phyloP scores from a whole-genome alignment of 75 land plant species.

The Pinus tabuliformis region DNA sequence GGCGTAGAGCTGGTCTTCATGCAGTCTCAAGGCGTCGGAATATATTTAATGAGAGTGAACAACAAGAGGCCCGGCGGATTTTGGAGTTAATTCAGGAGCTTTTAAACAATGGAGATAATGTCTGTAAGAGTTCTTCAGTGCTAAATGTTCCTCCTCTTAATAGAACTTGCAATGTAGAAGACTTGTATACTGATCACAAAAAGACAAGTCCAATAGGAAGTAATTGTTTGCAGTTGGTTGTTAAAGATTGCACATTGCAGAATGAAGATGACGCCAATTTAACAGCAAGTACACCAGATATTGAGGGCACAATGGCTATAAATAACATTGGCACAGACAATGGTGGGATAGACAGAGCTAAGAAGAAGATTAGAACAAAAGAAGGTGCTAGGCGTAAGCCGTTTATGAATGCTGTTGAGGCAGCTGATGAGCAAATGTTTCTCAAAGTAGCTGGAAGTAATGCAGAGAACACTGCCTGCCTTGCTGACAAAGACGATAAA shows the following conservation, averaged over 20 bases:
- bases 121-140: neutral
- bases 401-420: neutral
- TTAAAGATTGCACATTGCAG: neutral
- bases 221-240: conserved; percentile 4
- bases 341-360: conserved; percentile 3
- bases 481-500: neutral
- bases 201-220: neutral
- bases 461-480: neutral
- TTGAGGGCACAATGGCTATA: neutral
- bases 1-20: conserved; percentile 6
- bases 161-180: neutral
- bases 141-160: neutral
- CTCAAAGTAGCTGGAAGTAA: conserved; percentile 6
- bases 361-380: conserved; percentile 6
- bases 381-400: conserved; percentile 9
- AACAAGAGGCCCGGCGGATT: neutral
- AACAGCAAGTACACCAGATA: neutral
- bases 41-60: neutral
- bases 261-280: neutral
- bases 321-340: neutral
- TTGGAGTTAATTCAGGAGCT: neutral
- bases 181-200: neutral
- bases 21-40: conserved; percentile 1
- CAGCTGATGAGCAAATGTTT: neutral
- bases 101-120: neutral